Conservation (phyloP, 805 yeast species). For the Starmerella stellata region DNA sequence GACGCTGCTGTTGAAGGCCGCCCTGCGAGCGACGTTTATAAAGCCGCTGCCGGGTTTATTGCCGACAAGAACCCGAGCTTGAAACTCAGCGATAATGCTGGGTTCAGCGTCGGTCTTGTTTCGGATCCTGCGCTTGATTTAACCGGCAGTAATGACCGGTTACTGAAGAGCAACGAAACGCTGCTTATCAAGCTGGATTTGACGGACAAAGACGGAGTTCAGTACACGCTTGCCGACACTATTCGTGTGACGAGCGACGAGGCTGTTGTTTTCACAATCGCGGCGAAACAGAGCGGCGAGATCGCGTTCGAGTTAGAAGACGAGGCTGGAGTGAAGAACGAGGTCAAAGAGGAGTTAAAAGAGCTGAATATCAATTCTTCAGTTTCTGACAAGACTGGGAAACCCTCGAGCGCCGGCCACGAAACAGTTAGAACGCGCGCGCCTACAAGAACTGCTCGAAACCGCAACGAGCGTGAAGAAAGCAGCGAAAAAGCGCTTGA, state of each 20-base stretch:
- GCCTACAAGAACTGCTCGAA: conserved; percentile 10
- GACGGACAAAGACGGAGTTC: conserved; percentile 32
- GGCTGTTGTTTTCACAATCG: conserved; percentile 52
- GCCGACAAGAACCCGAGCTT: conserved; percentile 48
- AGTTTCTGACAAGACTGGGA: too few relatives aligned
- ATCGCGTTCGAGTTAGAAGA: conserved; percentile 62
- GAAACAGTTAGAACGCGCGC: too few relatives aligned
- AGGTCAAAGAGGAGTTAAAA: conserved; percentile 6
- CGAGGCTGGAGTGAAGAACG: conserved; percentile 20
- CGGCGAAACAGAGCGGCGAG: conserved; percentile 53
- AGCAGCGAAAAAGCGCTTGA: conserved; percentile 62
- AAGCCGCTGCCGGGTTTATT: conserved; percentile 42
- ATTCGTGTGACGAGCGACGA: conserved; percentile 40
- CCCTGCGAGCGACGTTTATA: conserved; percentile 48
- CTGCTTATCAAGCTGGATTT: conserved; percentile 53
- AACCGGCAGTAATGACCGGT: conserved; percentile 53
- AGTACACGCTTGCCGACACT: conserved; percentile 70
- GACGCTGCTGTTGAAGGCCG: conserved; percentile 48
- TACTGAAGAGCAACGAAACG: conserved; percentile 52
- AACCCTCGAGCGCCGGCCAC: conserved; percentile 1
- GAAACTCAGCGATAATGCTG: conserved; percentile 43
- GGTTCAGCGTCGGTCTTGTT: conserved; percentile 76
- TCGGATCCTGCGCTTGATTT: conserved; percentile 62
- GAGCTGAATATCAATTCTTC: too few relatives aligned
- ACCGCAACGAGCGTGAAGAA: conserved; percentile 33